A percentile compares a stretch with the other conserved stretches of the same genome.
phyloP scores from a whole-genome alignment of 345 rosid genomes.

The Cardamine occulta region DNA sequence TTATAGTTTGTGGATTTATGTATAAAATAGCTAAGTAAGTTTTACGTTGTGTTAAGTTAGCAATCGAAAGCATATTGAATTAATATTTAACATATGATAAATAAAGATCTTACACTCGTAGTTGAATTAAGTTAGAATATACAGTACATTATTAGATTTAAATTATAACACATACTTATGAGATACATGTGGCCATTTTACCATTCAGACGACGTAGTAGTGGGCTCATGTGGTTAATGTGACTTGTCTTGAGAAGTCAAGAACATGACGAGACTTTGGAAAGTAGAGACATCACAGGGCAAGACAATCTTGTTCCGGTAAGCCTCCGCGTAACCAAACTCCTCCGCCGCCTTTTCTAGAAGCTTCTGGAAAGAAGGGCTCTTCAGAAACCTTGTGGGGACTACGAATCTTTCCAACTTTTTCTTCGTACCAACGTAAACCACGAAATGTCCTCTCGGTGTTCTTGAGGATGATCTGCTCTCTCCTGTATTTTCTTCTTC shows the following conservation, averaged over 20 bases:
- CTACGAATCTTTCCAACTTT: slow-evolving; percentile 39
- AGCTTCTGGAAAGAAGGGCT: slow-evolving; percentile 36
- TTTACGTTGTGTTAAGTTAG: slow-evolving; percentile 3
- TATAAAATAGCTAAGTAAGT: not conserved
- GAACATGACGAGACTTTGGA: slow-evolving; percentile 34
- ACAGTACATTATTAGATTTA: not conserved
- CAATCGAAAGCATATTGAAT: slow-evolving; percentile 2
- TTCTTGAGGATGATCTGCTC: slow-evolving; percentile 14
- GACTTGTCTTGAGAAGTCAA: slow-evolving; percentile 30
- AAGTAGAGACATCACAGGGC: slow-evolving; percentile 45
- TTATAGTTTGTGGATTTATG: not conserved
- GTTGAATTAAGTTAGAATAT: slow-evolving; percentile 11
- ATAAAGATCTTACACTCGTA: slow-evolving; percentile 12
- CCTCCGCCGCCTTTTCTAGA: slow-evolving; percentile 45
- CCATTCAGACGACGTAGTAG: slow-evolving; percentile 5
- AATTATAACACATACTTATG: slow-evolving; percentile 13
- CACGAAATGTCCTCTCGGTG: slow-evolving; percentile 45
- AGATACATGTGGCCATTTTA: not conserved
- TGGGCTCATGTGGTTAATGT: slow-evolving; percentile 13
- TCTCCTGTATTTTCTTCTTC: slow-evolving; percentile 15
- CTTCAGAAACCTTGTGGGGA: slow-evolving; percentile 43
- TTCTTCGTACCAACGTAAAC: slow-evolving; percentile 37
- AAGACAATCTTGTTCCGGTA: slow-evolving; percentile 43
- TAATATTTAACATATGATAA: not conserved
- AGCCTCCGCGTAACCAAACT: slow-evolving; percentile 39